phyloP scores from a whole-genome alignment of 768 basidiomycete species.

The Rhodotorula paludigena region DNA sequence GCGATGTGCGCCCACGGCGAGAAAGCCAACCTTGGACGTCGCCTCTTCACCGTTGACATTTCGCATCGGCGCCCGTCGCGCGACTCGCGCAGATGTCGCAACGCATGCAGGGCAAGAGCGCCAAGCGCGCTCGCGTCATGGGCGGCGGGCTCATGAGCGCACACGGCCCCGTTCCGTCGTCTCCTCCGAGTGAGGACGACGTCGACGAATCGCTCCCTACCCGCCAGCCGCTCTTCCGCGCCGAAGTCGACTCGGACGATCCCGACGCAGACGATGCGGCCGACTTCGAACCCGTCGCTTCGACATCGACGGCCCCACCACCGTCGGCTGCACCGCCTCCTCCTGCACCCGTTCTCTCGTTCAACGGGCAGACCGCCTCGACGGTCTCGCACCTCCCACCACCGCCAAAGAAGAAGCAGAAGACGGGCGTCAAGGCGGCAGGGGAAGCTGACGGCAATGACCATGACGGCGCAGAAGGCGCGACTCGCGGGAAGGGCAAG shows the following conservation, averaged over 20 bases:
- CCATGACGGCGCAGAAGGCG: constrained; percentile 47
- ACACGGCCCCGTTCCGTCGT: too few species aligned
- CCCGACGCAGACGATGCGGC: background rate
- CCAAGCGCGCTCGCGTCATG: background rate
- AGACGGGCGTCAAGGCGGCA: background rate
- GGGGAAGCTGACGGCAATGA: background rate
- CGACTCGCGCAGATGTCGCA: constrained; percentile 44
- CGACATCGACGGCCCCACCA: background rate
- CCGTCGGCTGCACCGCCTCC: background rate
- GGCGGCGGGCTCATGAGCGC: constrained; percentile 24
- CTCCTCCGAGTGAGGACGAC: background rate
- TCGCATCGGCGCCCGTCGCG: background rate
- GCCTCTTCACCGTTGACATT: too few species aligned
- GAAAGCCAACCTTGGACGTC: too few species aligned
- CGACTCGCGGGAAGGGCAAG: constrained; percentile 36
- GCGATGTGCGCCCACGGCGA: too few species aligned
- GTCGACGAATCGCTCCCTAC: background rate
- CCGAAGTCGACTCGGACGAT: constrained; percentile 1
- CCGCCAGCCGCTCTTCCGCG: constrained; percentile 7
- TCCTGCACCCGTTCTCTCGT: background rate
- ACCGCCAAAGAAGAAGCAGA: constrained; percentile 29
- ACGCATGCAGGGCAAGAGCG: background rate
- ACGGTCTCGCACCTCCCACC: constrained; percentile 14
- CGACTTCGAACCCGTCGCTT: background rate
- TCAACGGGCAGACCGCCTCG: background rate